Conservation (phyloP, 169 alveolate species). For the Blepharisma undulans region DNA sequence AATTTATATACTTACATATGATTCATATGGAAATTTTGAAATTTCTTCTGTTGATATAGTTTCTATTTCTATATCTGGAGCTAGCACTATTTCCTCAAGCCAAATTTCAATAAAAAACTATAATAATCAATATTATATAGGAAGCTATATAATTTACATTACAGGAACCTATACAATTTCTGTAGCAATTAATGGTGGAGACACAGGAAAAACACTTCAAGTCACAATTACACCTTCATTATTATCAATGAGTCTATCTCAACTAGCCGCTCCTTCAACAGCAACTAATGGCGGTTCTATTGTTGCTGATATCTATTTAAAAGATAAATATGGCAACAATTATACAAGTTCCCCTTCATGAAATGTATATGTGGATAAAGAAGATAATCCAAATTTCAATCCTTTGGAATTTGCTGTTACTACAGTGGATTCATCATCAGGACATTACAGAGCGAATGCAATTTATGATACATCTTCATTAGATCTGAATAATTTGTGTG, state of each 20-base stretch:
- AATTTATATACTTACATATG: background rate
- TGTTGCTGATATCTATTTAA: background rate
- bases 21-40: background rate
- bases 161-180: background rate
- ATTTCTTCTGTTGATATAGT: background rate
- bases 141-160: background rate
- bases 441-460: background rate
- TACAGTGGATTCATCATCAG: background rate
- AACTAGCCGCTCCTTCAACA: background rate
- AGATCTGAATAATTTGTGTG: background rate
- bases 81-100: background rate
- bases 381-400: conserved; percentile 14
- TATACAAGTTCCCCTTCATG: background rate
- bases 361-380: background rate
- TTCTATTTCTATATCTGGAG: background rate
- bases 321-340: background rate
- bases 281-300: background rate
- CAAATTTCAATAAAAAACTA: background rate
- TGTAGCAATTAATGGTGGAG: background rate
- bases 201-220: background rate
- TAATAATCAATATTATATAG: conserved; percentile 3
- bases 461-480: background rate
- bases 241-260: background rate
- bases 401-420: background rate
- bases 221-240: background rate